A percentile compares a stretch with the other conserved stretches of the same genome.
Conservation (phyloP, 2,329 filamentous ascomycete species). For the Tolypocladium cylindrosporum region DNA sequence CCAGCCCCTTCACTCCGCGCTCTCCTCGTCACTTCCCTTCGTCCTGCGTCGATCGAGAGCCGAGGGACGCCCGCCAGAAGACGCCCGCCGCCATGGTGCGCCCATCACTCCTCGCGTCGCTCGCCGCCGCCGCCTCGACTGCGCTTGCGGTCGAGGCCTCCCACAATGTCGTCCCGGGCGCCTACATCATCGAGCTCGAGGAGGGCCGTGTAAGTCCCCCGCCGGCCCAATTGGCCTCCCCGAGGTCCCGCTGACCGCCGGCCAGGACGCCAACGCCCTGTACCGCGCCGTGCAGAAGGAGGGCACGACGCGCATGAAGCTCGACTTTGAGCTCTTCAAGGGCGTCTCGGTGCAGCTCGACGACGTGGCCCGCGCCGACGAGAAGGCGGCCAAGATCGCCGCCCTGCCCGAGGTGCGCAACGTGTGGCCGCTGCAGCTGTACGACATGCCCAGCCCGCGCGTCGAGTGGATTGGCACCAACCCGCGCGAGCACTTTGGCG, state of each 20-base stretch:
- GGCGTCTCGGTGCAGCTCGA: conserved; percentile 43
- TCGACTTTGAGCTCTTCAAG: conserved; percentile 42
- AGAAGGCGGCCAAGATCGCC: conserved; percentile 29
- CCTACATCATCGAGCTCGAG: conserved; percentile 11
- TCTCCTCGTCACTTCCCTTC: not conserved
- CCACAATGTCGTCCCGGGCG: conserved; percentile 7
- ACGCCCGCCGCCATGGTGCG: conserved; percentile 6
- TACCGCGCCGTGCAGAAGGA: conserved; percentile 15
- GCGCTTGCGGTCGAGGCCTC: conserved; percentile 2
- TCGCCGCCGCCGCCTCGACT: conserved; percentile 7
- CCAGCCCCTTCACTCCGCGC: not conserved
- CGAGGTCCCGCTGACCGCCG: conserved; percentile 2
- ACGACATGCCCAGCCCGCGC: conserved; percentile 33
- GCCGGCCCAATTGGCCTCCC: not conserved
- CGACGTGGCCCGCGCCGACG: conserved; percentile 32
- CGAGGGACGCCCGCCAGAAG: not conserved
- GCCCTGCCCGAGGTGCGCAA: conserved; percentile 34
- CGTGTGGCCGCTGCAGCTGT: conserved; percentile 37
- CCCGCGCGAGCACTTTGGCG: conserved; percentile 10
- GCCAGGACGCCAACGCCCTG: conserved; percentile 9
- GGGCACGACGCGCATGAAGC: conserved; percentile 34
- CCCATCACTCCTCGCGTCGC: conserved; percentile 7
- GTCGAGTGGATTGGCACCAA: conserved; percentile 32
- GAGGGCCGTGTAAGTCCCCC: conserved; percentile 7
- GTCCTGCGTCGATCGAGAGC: not conserved